Conservation (phyloP, 1,139 yeast species). For the Komagataea norvegica region DNA sequence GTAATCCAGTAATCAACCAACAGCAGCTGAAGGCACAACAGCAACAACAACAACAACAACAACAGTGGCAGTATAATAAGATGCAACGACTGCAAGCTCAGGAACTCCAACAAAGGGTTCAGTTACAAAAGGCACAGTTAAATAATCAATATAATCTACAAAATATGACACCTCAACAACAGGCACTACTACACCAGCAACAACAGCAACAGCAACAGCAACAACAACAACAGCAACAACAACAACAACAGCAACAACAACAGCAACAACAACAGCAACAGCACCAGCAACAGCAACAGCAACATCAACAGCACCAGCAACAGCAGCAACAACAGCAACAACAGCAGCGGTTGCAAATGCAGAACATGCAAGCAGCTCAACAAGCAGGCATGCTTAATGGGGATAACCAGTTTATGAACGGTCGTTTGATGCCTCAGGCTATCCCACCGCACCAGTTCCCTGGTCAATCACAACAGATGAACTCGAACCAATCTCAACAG, state of each 20-base stretch:
- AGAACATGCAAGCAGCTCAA: slow-evolving; percentile 9
- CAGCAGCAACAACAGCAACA: slow-evolving; percentile 14
- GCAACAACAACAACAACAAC: slow-evolving; percentile 19
- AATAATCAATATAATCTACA: slow-evolving; percentile 17
- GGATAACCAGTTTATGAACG: slow-evolving; percentile 1
- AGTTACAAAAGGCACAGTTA: slow-evolving; percentile 23
- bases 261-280: slow-evolving; percentile 17
- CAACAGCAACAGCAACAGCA: slow-evolving; percentile 14
- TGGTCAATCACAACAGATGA: slow-evolving; percentile 1
- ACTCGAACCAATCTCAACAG: not conserved
- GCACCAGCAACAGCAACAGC: slow-evolving; percentile 15
- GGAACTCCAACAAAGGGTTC: slow-evolving; percentile 23
- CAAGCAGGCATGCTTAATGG: slow-evolving; percentile 9
- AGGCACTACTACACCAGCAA: slow-evolving; percentile 14
- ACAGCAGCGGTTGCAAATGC: slow-evolving; percentile 12
- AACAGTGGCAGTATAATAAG: slow-evolving; percentile 22
- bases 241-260: slow-evolving; percentile 11
- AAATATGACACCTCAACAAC: slow-evolving; percentile 18
- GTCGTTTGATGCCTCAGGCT: slow-evolving; percentile 4
- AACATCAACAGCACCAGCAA: slow-evolving; percentile 17
- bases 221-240: slow-evolving; percentile 13
- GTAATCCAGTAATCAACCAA: slow-evolving; percentile 2
- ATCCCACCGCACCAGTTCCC: slow-evolving; percentile 1
- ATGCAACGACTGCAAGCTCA: slow-evolving; percentile 22
- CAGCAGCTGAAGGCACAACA: slow-evolving; percentile 13